Base-by-base conservation (phyloP, 2,329 filamentous ascomycete species). In the Monilinia fructicola region DNA sequence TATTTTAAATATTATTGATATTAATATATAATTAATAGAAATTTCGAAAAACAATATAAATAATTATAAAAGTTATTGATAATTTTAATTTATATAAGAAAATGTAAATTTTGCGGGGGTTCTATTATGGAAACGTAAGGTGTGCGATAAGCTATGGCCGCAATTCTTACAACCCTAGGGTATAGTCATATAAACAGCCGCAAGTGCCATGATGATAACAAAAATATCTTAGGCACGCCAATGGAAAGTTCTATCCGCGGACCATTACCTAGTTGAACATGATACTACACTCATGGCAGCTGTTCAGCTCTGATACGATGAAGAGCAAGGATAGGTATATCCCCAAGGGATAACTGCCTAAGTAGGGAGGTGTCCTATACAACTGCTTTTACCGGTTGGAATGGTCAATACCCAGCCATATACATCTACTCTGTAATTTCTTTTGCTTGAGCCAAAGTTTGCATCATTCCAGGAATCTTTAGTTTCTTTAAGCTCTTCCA, bases 401-500 rank as follows among this genome's bases (percentile, higher is more conserved):
- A 50, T 50, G 46, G 46, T 23, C 46, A 50, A 50, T 50, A 50
- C 46, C 21, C 21, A 50, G 46, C 46, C 46, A 50, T 18, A 50
- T 50, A 23, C 46, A n/a, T 50, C 46, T 50, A 23, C 18, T 50
- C 21, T 50, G 21, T 50, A 50, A 21, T 50, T 50, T 50, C 46
- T 50, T 50, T 50, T 50, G 4, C 46, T 50, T 21, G 46, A 50
- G 46, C 46, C 46, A 50, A 50, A 23, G 18, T 50, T 50, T 50
- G 46, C 46, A 50, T 50, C 23, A 50, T 23, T 50, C 46, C 46
- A 50, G 18, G 46, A 50, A 50, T 50, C 46, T 50, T 50, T 50
- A 23, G 46, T 50, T 50, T 50, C 46, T 50, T 50, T 50, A 50
- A 50, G 46, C 21, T 50, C n/a, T 50, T 50, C 46, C 46, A 50